Conservation (phyloP, 306 rosid species). For the Cicer yamashitae region DNA sequence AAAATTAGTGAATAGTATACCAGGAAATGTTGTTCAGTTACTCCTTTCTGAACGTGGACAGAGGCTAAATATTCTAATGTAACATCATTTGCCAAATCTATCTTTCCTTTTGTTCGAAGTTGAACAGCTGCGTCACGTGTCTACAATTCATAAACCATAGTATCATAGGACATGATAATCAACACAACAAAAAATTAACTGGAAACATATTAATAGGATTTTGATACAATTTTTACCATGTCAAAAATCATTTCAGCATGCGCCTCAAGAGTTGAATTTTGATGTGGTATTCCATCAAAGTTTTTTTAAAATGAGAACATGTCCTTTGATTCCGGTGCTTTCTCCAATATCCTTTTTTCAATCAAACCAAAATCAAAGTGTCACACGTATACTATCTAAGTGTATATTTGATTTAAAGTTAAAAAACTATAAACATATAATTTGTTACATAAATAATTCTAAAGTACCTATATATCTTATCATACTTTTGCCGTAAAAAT, state of each 20-base stretch:
- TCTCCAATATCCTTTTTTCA: conserved; percentile 48
- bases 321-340: conserved; percentile 40
- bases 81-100: conserved; percentile 6
- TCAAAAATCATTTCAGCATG: conserved; percentile 46
- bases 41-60: conserved; percentile 38
- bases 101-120: conserved; percentile 36
- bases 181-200: neutral
- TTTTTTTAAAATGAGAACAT: conserved; percentile 46
- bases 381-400: neutral
- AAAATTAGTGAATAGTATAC: conserved; percentile 12
- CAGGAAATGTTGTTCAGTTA: conserved; percentile 40
- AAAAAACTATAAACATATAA: neutral
- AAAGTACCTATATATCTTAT: too few relatives aligned
- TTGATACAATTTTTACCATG: conserved; percentile 34
- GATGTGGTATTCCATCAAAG: conserved; percentile 39
- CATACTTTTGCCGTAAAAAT: too few relatives aligned
- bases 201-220: too few relatives aligned
- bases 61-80: conserved; percentile 32
- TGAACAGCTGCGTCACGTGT: conserved; percentile 37
- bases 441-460: too few relatives aligned
- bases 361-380: neutral
- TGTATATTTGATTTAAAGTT: neutral
- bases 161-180: neutral
- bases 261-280: conserved; percentile 38
- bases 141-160: neutral